These are phyloP conservation scores for Bruguiera hainesii DNA, from an alignment of 441 rosid species.

Conservation along the genomic window DNA sequence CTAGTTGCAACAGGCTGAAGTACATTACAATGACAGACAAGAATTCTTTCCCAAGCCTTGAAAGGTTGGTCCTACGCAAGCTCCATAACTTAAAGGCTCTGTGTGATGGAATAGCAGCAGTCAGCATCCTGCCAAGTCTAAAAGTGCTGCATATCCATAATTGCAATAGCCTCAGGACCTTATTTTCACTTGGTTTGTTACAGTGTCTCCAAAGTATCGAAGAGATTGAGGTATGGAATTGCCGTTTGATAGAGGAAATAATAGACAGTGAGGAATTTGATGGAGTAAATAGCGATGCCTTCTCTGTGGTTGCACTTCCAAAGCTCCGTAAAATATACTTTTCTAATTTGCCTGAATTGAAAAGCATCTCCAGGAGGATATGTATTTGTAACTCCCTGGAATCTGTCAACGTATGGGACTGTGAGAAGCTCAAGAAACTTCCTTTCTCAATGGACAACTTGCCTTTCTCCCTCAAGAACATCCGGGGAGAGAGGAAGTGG, in stretches of 20 bases:
- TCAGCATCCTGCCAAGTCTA: slow-evolving; percentile 3
- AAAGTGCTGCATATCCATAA: slow-evolving; percentile 18
- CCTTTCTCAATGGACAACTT: slow-evolving; percentile 16
- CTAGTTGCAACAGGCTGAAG: slow-evolving; percentile 18
- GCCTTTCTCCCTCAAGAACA: slow-evolving; percentile 12
- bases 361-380: slow-evolving; percentile 8
- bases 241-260: slow-evolving; percentile 14
- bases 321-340: slow-evolving; percentile 6
- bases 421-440: slow-evolving; percentile 21
- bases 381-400: slow-evolving; percentile 17
- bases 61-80: slow-evolving; percentile 14
- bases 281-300: not conserved
- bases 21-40: slow-evolving; percentile 11
- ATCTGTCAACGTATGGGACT: slow-evolving; percentile 1
- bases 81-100: slow-evolving; percentile 15
- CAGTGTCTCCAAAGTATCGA: slow-evolving; percentile 20
- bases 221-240: slow-evolving; percentile 10
- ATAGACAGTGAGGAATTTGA: slow-evolving; percentile 6
- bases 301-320: slow-evolving; percentile 3
- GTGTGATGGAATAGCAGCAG: not conserved
- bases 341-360: slow-evolving; percentile 5
- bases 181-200: slow-evolving; percentile 12
- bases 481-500: slow-evolving; percentile 16
- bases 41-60: slow-evolving; percentile 8
- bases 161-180: slow-evolving; percentile 16